Percentiles rank a stretch among this genome's conserved stretches.
Evolutionary conservation across 2,329 filamentous ascomycete genomes (phyloP).

Genomic region (Pseudogymnoascus sp.): DNA sequence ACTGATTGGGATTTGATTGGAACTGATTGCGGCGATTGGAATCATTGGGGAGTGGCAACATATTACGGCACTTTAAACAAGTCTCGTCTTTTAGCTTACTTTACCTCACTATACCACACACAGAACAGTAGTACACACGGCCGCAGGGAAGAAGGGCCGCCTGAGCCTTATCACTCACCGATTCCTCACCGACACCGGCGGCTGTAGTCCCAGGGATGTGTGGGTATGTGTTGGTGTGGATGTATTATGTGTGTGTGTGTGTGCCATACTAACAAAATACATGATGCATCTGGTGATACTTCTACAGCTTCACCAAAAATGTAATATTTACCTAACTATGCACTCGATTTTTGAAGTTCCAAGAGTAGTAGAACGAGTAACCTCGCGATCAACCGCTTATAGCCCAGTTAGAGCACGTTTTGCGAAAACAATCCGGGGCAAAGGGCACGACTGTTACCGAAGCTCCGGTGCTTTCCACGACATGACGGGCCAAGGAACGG

Average conservation of each 20-base stretch:
- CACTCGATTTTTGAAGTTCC: not conserved
- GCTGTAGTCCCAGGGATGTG: not conserved
- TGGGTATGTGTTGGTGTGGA: not conserved
- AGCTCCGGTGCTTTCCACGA: slow-evolving; percentile 2
- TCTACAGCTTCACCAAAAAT: not conserved
- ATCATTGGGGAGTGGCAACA: not conserved
- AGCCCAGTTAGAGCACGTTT: not conserved
- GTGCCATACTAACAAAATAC: not conserved
- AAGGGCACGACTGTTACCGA: not conserved
- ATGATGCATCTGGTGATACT: not conserved
- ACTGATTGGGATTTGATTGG: not conserved
- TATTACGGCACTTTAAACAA: not conserved
- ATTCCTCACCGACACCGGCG: slow-evolving; percentile 5
- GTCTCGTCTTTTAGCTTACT: not conserved
- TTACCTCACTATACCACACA: no score
- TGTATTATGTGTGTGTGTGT: not conserved
- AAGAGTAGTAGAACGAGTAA: not conserved
- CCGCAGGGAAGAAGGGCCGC: slow-evolving; percentile 3
- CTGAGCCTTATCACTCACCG: slow-evolving; percentile 7
- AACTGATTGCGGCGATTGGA: not conserved
- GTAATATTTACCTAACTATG: slow-evolving; percentile 3
- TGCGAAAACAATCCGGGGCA: slow-evolving; percentile 3
- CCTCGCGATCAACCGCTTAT: slow-evolving; percentile 7
- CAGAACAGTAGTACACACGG: no score
- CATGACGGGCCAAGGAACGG: not conserved